Percentiles rank a stretch among this genome's conserved stretches.
Evolutionary conservation across 2,329 filamentous ascomycete genomes (phyloP).

Genomic region (Pezicula rhizophila): DNA sequence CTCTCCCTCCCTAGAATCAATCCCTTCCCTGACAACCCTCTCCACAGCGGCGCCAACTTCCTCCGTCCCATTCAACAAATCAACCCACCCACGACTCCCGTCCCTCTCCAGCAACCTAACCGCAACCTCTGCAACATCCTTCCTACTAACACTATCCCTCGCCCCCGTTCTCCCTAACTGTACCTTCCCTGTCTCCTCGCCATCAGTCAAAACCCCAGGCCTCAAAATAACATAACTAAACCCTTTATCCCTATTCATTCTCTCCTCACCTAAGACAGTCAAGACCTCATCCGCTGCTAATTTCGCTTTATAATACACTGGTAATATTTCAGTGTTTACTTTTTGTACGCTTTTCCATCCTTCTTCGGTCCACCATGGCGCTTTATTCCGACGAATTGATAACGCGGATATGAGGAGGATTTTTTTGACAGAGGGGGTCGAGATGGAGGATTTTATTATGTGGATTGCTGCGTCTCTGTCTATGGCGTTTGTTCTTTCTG

Average conservation of each 20-base stretch:
- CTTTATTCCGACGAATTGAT: conserved; percentile 43
- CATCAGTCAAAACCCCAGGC: conserved; percentile 43
- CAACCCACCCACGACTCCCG: conserved; percentile 46
- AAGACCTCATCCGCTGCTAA: conserved; percentile 52
- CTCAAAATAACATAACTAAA: conserved; percentile 46
- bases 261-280: conserved; percentile 40
- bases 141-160: conserved; percentile 39
- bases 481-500: conserved; percentile 50
- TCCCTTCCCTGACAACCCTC: conserved; percentile 40
- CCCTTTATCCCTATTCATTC: conserved; percentile 10
- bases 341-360: conserved; percentile 35
- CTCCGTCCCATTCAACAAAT: conserved; percentile 48
- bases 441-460: conserved; percentile 54
- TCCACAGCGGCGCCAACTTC: conserved; percentile 41
- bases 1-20: conserved; percentile 50
- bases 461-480: conserved; percentile 59
- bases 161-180: conserved; percentile 34
- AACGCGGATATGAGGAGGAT: conserved; percentile 62
- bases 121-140: conserved; percentile 53
- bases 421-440: conserved; percentile 47
- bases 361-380: conserved; percentile 50
- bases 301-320: conserved; percentile 55
- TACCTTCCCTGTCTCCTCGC: conserved; percentile 38
- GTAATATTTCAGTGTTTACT: conserved; percentile 36
- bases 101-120: conserved; percentile 44